A percentile compares a stretch with the other conserved stretches of the same genome.
Conservation (phyloP, 768 basidiomycete species). For the Kwoniella sp. region DNA sequence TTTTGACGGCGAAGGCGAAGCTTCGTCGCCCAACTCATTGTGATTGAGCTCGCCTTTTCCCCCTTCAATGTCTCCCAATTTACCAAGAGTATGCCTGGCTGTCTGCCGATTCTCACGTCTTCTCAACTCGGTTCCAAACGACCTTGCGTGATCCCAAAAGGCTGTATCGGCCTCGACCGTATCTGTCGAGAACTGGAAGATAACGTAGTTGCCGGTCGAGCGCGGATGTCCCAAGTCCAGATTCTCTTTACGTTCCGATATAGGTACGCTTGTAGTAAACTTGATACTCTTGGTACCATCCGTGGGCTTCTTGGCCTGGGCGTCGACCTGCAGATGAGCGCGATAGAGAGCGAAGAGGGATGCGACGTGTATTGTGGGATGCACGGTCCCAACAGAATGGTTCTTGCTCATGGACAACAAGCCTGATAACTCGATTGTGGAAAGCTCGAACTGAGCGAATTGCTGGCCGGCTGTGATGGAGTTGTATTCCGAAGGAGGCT, state of each 20-base stretch:
- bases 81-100: constrained; percentile 10
- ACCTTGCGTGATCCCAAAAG: constrained; percentile 15
- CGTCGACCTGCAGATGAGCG: not conserved
- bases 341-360: constrained; percentile 13
- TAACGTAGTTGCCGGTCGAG: constrained; percentile 24
- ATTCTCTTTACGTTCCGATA: constrained; percentile 4
- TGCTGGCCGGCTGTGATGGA: constrained; percentile 14
- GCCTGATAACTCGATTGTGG: not conserved
- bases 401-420: constrained; percentile 12
- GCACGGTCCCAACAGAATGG: constrained; percentile 9
- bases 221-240: constrained; percentile 11
- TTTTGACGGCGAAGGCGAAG: not conserved
- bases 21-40: constrained; percentile 3
- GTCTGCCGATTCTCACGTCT: constrained; percentile 2
- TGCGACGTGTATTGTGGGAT: constrained; percentile 15
- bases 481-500: constrained; percentile 2
- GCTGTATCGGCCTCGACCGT: not conserved
- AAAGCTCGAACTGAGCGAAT: constrained; percentile 4
- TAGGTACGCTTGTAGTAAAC: constrained; percentile 14
- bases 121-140: not conserved
- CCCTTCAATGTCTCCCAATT: constrained; percentile 7
- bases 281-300: not conserved
- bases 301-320: too few species aligned
- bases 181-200: constrained; percentile 17
- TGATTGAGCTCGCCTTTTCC: not conserved